Percentiles rank a stretch among this genome's conserved stretches.
phyloP scores from a whole-genome alignment of 495 filamentous ascomycete genomes.

The Acidiella bohemica region DNA sequence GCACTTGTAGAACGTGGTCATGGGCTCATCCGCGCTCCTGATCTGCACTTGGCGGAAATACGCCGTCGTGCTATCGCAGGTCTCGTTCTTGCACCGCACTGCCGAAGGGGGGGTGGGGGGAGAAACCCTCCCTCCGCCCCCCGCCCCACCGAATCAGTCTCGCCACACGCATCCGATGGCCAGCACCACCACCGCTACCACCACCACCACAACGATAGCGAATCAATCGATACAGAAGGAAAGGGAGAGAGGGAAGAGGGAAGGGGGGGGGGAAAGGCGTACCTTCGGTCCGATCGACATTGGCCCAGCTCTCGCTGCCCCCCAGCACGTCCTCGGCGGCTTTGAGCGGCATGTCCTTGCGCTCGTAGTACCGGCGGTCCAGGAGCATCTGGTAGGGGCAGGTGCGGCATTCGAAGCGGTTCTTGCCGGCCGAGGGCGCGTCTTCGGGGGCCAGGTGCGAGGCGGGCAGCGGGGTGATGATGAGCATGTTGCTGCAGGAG shows the following conservation, averaged over 20 bases:
- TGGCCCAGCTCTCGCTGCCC: constrained; percentile 73
- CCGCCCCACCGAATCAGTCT: too few species aligned
- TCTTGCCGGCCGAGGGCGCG: constrained; percentile 33
- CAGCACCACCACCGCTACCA: too few species aligned
- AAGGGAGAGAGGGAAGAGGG: neutral
- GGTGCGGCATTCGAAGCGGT: constrained; percentile 81
- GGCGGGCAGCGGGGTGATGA: constrained; percentile 43
- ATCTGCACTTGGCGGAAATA: constrained; percentile 96
- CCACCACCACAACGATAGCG: too few species aligned
- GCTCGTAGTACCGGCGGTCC: constrained; percentile 39
- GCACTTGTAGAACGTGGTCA: constrained; percentile 83
- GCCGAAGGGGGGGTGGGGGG: too few species aligned
- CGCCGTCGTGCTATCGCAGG: constrained; percentile 64
- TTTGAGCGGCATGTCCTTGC: constrained; percentile 36
- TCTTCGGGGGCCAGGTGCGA: constrained; percentile 31
- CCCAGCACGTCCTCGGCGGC: constrained; percentile 87
- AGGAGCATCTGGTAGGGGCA: constrained; percentile 81
- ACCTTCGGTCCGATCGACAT: constrained; percentile 67
- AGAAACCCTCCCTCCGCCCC: too few species aligned
- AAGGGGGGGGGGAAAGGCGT: constrained; percentile 19
- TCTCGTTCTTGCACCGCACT: constrained; percentile 64
- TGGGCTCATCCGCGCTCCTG: constrained; percentile 93
- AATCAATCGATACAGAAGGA: too few species aligned
- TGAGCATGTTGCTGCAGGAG: constrained; percentile 80
- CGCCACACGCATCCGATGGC: too few species aligned